These are phyloP conservation scores for Myriangium duriaei DNA, from an alignment of 2,329 filamentous ascomycete genomes.

Conservation along the genomic window DNA sequence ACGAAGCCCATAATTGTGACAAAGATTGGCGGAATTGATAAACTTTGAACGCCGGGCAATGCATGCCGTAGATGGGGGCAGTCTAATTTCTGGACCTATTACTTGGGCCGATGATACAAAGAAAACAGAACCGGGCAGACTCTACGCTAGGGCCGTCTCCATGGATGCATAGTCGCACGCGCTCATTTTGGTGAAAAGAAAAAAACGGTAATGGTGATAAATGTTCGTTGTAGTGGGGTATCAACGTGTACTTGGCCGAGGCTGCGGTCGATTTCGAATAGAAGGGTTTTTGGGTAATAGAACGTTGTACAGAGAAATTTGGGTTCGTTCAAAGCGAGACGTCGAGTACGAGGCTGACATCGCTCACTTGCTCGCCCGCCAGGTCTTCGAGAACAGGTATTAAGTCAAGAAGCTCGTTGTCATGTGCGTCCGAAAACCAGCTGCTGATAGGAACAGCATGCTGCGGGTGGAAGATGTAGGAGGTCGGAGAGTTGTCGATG, in stretches of 20 bases:
- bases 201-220: not conserved
- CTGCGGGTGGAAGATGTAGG: slow-evolving; percentile 98
- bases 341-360: slow-evolving; percentile 95
- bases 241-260: too few relatives aligned
- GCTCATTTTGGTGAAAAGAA: not conserved
- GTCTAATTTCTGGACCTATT: too few relatives aligned
- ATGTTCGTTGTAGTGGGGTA: not conserved
- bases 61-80: not conserved
- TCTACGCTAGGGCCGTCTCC: too few relatives aligned
- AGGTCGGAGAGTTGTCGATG: slow-evolving; percentile 98
- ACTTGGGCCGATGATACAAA: not conserved
- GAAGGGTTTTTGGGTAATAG: too few relatives aligned
- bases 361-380: slow-evolving; percentile 73
- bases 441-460: slow-evolving; percentile 98
- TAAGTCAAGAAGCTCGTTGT: slow-evolving; percentile 93
- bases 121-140: too few relatives aligned
- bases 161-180: not conserved
- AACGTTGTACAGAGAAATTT: too few relatives aligned
- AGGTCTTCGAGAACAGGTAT: slow-evolving; percentile 98
- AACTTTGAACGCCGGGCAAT: not conserved
- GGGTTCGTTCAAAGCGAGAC: slow-evolving; percentile 56
- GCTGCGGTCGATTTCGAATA: too few relatives aligned
- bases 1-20: not conserved
- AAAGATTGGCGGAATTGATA: not conserved
- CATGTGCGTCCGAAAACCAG: slow-evolving; percentile 99